Conservation (phyloP, 768 basidiomycete genomes). For the Naganishia vishniacii region DNA sequence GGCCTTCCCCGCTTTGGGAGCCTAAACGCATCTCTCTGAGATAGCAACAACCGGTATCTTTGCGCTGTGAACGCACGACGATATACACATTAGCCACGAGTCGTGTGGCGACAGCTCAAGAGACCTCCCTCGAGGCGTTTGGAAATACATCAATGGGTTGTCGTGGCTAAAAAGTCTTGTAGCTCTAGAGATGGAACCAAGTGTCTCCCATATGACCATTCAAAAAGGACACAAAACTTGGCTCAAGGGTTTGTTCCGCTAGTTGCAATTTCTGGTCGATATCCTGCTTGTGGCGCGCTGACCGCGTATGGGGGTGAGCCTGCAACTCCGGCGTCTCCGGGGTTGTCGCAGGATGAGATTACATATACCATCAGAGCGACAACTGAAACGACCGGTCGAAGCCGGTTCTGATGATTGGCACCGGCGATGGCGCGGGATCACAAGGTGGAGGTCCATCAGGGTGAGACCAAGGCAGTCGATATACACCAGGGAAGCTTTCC, state of each 20-base stretch:
- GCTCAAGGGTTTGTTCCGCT: not conserved
- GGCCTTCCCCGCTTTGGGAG: constrained; percentile 77
- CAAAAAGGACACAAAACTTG: constrained; percentile 3
- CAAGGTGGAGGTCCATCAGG: constrained; percentile 2
- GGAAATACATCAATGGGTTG: constrained; percentile 3
- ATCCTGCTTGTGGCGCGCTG: too few relatives aligned
- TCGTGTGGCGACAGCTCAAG: not conserved
- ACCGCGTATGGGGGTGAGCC: too few relatives aligned
- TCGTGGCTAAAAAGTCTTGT: constrained; percentile 16
- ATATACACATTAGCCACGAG: constrained; percentile 1
- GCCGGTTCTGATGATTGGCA: too few relatives aligned
- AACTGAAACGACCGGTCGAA: too few relatives aligned
- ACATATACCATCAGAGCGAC: too few relatives aligned
- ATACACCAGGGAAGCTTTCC: too few relatives aligned
- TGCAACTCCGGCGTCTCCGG: too few relatives aligned
- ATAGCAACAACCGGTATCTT: not conserved
- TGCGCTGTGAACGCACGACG: constrained; percentile 1
- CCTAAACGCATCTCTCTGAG: constrained; percentile 28
- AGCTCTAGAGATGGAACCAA: constrained; percentile 16
- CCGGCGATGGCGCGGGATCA: too few relatives aligned
- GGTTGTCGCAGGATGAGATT: too few relatives aligned
- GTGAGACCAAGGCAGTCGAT: too few relatives aligned
- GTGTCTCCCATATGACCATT: constrained; percentile 14
- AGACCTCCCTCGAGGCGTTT: not conserved
- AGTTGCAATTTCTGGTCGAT: too few relatives aligned